Base-by-base conservation (phyloP, 1,139 yeast genomes). In the Kodamaea anthophila region DNA sequence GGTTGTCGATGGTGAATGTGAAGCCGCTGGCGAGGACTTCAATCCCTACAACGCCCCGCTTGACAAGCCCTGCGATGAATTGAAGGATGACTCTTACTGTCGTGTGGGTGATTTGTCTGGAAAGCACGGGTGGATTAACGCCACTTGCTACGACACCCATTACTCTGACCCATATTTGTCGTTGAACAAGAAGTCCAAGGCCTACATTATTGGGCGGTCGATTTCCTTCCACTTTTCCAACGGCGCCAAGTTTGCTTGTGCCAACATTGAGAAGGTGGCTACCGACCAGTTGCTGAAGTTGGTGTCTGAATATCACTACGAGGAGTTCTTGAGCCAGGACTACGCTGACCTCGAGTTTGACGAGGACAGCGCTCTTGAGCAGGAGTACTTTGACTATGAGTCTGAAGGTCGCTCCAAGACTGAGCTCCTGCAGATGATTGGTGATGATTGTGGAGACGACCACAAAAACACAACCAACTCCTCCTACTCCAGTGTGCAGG, bases 71-170 rank as follows among this genome's bases (percentile, higher is more conserved):
- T 74, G 79, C 49, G 65, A 60, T 26, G 41, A 43, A 9, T 64
- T 65, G 36, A 60, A 59, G 13, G 60, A 64, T 41, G 78, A 77
- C 49, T 55, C 75, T 7, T 58, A 53, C 28, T 74, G 81, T 48
- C 73, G 71, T 49, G 65, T 74, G 18, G 82, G 83, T 26, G 81
- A 76, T 45, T 67, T 76, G 40, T 68, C 77, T 26, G 82, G 82
- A 18, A 76, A 75, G 45, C 79, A 75, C 48, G 83, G 82, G 3
- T 59, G 60, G 52, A 70, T 75, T 39, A 61, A 71, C 42, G 59
- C 74, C 15, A 72, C 77, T 3, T 71, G 77, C 42, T 70, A 65
- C 49, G 74, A 71, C 45, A 57, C 70, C 15, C 61, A 60, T 36
- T 75, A 70, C 45, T 47, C 57, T 30, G 83, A 75, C 43, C 74